Conservation (phyloP, 352 stramenopile genomes). For the Globisporangium splendens region DNA sequence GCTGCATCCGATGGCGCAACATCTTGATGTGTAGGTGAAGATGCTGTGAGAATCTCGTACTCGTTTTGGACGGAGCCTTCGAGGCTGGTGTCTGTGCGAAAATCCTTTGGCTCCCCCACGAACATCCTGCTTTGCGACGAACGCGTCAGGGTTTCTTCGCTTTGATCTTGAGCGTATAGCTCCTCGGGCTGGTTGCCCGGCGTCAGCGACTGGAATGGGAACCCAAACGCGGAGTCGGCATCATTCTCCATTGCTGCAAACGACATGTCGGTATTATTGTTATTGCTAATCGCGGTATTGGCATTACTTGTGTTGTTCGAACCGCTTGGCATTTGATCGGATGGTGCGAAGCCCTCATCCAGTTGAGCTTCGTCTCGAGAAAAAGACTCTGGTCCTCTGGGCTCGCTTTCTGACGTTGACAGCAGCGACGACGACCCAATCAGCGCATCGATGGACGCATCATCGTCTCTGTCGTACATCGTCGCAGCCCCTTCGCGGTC, state of each 20-base stretch:
- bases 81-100: neutral
- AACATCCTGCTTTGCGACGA: neutral
- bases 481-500: neutral
- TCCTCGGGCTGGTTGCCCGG: neutral
- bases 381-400: neutral
- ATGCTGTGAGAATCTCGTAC: no score
- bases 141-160: neutral
- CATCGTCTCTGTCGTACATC: slow-evolving; percentile 6
- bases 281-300: neutral
- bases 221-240: neutral
- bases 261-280: neutral
- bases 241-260: neutral
- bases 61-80: no score
- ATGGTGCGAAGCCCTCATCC: neutral
- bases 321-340: neutral
- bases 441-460: slow-evolving; percentile 5
- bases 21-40: no score
- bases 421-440: slow-evolving; percentile 5
- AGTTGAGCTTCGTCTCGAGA: neutral
- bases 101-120: no score
- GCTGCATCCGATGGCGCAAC: no score
- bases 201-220: neutral
- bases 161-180: neutral
- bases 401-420: neutral
- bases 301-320: neutral